phyloP scores from a whole-genome alignment of 371 early-diverging fungal genomes.

The Antonospora locustae region DNA sequence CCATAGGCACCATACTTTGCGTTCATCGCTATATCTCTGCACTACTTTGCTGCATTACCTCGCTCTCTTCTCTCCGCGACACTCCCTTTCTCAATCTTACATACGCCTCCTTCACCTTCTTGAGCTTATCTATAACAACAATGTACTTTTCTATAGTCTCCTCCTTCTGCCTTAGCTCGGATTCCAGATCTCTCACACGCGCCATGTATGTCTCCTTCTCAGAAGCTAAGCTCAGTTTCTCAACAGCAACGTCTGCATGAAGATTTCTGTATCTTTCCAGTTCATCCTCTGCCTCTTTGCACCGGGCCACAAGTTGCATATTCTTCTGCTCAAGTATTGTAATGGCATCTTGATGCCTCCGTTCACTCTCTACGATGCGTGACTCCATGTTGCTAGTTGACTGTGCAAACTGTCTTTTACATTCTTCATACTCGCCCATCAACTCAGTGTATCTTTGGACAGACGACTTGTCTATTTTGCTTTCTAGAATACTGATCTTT shows the following conservation, averaged over 20 bases:
- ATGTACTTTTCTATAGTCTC: conserved; percentile 13
- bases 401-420: background rate
- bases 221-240: no score
- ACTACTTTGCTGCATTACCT: background rate
- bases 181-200: no score
- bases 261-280: no score
- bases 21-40: background rate
- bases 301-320: conserved; percentile 1
- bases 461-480: background rate
- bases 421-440: background rate
- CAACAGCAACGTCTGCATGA: no score
- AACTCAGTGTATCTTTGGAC: background rate
- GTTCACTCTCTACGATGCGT: no score
- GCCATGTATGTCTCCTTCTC: no score
- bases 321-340: conserved; percentile 1
- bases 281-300: conserved; percentile 3
- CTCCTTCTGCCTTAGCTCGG: no score
- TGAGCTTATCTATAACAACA: conserved; percentile 14
- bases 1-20: background rate
- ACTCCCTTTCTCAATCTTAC: conserved; percentile 1
- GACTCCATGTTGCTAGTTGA: no score
- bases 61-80: background rate
- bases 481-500: no score
- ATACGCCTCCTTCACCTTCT: conserved; percentile 23
- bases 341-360: no score